Percentiles rank a stretch among this genome's conserved stretches.
Conservation (phyloP, 2,329 filamentous ascomycete genomes). For the Venturiaceae sp. region DNA sequence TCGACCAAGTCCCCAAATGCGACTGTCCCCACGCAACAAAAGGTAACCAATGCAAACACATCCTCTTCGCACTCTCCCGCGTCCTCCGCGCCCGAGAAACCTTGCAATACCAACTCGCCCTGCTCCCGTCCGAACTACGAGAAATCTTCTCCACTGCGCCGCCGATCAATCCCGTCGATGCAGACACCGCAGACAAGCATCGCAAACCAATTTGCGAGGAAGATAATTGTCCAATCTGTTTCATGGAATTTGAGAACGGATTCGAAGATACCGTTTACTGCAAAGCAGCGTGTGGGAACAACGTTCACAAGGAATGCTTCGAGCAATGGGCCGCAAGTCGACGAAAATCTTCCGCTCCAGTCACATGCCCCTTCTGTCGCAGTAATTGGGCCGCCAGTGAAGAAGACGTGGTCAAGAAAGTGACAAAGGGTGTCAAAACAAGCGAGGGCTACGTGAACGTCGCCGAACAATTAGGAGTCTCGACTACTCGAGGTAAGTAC, state of each 20-base stretch:
- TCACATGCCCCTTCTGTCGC: constrained; percentile 54
- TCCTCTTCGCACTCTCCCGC: constrained; percentile 43
- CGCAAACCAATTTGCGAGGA: constrained; percentile 44
- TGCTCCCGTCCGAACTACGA: constrained; percentile 47
- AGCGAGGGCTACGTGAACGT: constrained; percentile 54
- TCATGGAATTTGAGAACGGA: constrained; percentile 39
- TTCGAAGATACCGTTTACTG: constrained; percentile 46
- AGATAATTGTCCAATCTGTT: constrained; percentile 50
- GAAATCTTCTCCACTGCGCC: constrained; percentile 46
- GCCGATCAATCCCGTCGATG: constrained; percentile 32
- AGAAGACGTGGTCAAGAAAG: constrained; percentile 32
- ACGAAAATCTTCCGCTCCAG: constrained; percentile 15
- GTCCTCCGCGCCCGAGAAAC: constrained; percentile 47
- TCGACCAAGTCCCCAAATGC: constrained; percentile 42
- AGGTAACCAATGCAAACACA: constrained; percentile 55
- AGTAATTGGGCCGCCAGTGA: constrained; percentile 43
- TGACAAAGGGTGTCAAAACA: constrained; percentile 27
- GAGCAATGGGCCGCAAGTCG: constrained; percentile 36
- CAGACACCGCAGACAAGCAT: constrained; percentile 32
- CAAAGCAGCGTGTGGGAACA: constrained; percentile 51
- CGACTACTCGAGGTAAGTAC: constrained; percentile 36
- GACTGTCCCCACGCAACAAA: constrained; percentile 43
- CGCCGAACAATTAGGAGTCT: constrained; percentile 50
- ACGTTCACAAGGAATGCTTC: constrained; percentile 50
- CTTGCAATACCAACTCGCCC: constrained; percentile 50